Conservation (phyloP, 202 grass and related monocot genomes). For the Carex arenaria region DNA sequence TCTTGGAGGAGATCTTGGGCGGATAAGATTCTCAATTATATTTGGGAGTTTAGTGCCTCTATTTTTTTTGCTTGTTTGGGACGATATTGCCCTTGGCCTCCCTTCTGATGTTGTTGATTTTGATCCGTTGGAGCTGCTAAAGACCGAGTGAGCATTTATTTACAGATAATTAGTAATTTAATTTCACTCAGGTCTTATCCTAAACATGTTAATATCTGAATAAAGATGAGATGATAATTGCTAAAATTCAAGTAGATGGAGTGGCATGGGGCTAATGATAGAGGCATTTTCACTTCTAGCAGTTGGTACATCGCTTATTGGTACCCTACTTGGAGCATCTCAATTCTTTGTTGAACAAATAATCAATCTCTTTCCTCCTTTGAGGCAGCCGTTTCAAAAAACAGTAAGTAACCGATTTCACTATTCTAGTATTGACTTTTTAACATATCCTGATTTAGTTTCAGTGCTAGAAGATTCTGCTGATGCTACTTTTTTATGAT, state of each 20-base stretch:
- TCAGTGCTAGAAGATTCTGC: background rate
- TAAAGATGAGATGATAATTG: background rate
- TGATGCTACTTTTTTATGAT: background rate
- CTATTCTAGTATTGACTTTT: background rate
- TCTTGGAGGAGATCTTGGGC: slow-evolving; percentile 55
- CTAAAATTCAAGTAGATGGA: slow-evolving; percentile 33
- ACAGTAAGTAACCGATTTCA: background rate
- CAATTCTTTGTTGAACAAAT: slow-evolving; percentile 88
- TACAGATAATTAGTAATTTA: background rate
- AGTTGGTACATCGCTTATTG: slow-evolving; percentile 65
- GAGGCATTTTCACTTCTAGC: slow-evolving; percentile 78
- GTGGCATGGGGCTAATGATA: slow-evolving; percentile 38
- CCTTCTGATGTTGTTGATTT: slow-evolving; percentile 38
- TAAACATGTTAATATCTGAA: background rate
- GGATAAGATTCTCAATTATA: slow-evolving; percentile 60
- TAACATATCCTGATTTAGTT: background rate
- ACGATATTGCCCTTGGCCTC: slow-evolving; percentile 62
- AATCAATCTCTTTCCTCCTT: slow-evolving; percentile 26
- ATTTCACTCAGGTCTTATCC: background rate
- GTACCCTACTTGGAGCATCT: slow-evolving; percentile 65
- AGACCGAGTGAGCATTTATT: slow-evolving; percentile 40
- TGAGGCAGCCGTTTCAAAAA: background rate
- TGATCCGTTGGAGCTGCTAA: slow-evolving; percentile 46
- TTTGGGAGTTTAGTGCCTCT: slow-evolving; percentile 70
- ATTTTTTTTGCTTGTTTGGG: slow-evolving; percentile 66